Base-by-base conservation (phyloP, 1,284 basidiomycete genomes). In the Cystobasidiaceae sp. region DNA sequence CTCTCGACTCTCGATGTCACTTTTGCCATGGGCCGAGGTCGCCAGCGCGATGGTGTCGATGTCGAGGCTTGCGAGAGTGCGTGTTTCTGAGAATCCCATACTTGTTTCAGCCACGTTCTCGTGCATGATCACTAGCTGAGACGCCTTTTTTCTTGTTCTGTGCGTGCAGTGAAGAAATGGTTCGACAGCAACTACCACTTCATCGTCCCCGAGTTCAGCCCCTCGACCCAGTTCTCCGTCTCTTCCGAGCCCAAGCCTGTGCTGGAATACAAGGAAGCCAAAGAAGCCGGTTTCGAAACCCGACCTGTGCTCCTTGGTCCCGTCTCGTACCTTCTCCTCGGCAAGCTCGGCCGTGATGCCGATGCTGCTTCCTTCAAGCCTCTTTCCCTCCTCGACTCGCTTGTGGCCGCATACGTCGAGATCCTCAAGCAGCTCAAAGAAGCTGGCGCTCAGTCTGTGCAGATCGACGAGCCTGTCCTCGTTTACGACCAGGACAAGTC, bases 131-230 rank as follows among this genome's bases (percentile, higher is more conserved):
- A n/a, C n/a, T n/a, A n/a, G n/a, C n/a, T n/a, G n/a, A n/a, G n/a
- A n/a, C n/a, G 4, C 30, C 13, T 25, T n/a, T 30, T 33, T 50
- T 46, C 17, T 49, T 8, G 67, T 62, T 67, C 61, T 62, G 67
- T 44, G 66, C 66, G n/a, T n/a, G 4, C 70, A 71, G 68, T 58
- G 49, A 60, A 51, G 71, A 73, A 72, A 64, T 73, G 91, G 92
- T 98, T 97, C 80, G 94, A 98, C 82, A 97, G 93, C 65, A 99
- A 98, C 86, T 98, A 98, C 84, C 96, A 98, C 83, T 96, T 89
- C 77, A 92, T 98, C 79, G 82, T 97, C 77, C 66, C 67, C 69
- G 96, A 98, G 82, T 86, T 98, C 80, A 89, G 90, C 23, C 88
- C 93, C 68, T 82, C 84, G 75, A 91, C 89, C 67, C 86, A 93